Conservation (phyloP, 2,329 filamentous ascomycete genomes). For the Thielaviopsis euricoi region DNA sequence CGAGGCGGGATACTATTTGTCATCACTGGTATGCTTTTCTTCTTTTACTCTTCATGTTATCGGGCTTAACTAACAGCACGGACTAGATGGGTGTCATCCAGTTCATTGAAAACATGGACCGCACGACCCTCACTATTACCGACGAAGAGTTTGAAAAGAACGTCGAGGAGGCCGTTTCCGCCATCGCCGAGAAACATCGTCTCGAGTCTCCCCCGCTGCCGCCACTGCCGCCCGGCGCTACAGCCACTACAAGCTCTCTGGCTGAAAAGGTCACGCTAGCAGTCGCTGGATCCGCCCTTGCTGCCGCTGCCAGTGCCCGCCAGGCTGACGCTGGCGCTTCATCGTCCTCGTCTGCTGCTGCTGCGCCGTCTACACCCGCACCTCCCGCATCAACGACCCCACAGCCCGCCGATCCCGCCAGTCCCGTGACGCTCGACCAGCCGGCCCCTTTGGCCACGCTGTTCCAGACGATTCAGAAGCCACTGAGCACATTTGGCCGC, state of each 20-base stretch:
- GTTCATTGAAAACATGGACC: constrained; percentile 92
- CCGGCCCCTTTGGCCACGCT: constrained; percentile 23
- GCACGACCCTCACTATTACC: constrained; percentile 79
- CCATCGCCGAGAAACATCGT: constrained; percentile 81
- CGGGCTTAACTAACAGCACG: neutral
- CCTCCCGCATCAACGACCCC: neutral
- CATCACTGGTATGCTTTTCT: constrained; percentile 53
- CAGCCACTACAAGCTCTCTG: constrained; percentile 25
- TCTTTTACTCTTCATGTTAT: neutral
- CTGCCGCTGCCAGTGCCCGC: neutral
- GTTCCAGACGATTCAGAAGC: constrained; percentile 77
- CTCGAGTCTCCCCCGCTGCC: constrained; percentile 28
- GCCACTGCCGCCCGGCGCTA: constrained; percentile 16
- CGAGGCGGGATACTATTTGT: constrained; percentile 97
- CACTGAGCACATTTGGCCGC: constrained; percentile 77
- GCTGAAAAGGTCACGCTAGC: constrained; percentile 71
- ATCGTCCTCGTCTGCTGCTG: neutral
- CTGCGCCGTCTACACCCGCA: neutral
- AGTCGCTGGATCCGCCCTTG: constrained; percentile 25
- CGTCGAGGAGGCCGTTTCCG: constrained; percentile 90
- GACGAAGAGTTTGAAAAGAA: constrained; percentile 93
- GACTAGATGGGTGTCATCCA: constrained; percentile 74
- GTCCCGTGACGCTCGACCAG: constrained; percentile 3
- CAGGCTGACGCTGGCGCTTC: neutral
- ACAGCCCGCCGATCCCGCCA: neutral